A percentile compares a stretch with the other conserved stretches of the same genome.
Evolutionary conservation across 2,329 filamentous ascomycete genomes (phyloP).

Genomic region (Colletotrichum phormii): DNA sequence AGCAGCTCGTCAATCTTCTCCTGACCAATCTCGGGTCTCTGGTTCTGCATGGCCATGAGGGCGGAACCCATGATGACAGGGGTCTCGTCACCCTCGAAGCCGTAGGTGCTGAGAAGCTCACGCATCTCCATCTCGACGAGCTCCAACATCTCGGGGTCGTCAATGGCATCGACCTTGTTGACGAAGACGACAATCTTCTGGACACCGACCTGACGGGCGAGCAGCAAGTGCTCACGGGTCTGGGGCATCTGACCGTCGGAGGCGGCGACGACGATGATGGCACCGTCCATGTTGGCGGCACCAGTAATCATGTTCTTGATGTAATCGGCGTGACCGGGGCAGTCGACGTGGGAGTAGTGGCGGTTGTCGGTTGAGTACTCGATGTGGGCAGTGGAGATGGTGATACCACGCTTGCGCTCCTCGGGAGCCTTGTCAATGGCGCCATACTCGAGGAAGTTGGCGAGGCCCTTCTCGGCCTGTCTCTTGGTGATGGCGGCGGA

Average conservation of each 20-base stretch:
- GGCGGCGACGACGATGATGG: slow-evolving; percentile 97
- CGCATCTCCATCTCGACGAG: slow-evolving; percentile 99
- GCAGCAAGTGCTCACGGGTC: slow-evolving; percentile 96
- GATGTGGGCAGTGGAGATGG: slow-evolving; percentile 97
- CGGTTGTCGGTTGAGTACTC: slow-evolving; percentile 95
- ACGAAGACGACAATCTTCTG: slow-evolving; percentile 99
- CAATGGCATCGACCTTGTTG: slow-evolving; percentile 98
- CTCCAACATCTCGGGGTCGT: slow-evolving; percentile 99
- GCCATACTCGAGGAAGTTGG: slow-evolving; percentile 96
- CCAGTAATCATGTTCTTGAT: slow-evolving; percentile 99
- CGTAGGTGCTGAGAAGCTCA: slow-evolving; percentile 91
- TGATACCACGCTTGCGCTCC: slow-evolving; percentile 99
- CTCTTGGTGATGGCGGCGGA: slow-evolving; percentile 99
- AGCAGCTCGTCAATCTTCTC: slow-evolving; percentile 93
- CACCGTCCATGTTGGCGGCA: slow-evolving; percentile 99
- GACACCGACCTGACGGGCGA: slow-evolving; percentile 97
- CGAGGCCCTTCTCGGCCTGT: slow-evolving; percentile 93
- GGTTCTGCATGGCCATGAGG: slow-evolving; percentile 90
- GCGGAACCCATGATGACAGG: slow-evolving; percentile 98
- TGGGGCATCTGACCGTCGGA: slow-evolving; percentile 99
- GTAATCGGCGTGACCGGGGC: slow-evolving; percentile 99
- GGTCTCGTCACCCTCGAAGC: slow-evolving; percentile 97
- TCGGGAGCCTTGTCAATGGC: slow-evolving; percentile 99
- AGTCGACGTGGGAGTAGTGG: slow-evolving; percentile 99
- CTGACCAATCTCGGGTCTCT: slow-evolving; percentile 86